A percentile compares a stretch with the other conserved stretches of the same genome.
Conservation (phyloP, 139 green algal genomes). For the Helicosporidium sp. region DNA sequence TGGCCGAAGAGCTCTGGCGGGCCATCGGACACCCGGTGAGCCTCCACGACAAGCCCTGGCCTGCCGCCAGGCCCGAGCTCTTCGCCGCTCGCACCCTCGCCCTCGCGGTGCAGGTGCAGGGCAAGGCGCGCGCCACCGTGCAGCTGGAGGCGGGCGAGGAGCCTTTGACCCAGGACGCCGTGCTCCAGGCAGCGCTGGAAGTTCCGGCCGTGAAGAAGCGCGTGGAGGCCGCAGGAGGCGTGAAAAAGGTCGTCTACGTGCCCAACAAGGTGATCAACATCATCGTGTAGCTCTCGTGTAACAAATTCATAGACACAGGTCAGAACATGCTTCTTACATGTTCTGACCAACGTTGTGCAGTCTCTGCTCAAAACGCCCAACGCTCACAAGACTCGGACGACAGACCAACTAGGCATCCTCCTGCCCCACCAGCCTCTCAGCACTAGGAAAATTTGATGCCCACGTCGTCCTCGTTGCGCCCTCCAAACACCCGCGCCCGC, state of each 20-base stretch:
- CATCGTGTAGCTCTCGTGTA: constrained; percentile 42
- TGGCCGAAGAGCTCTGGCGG: constrained; percentile 78
- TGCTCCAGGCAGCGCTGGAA: constrained; percentile 37
- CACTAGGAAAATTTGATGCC: constrained; percentile 46
- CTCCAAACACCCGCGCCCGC: constrained; percentile 44
- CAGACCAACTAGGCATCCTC: too few relatives aligned
- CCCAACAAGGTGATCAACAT: constrained; percentile 86
- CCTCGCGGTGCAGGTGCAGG: constrained; percentile 74
- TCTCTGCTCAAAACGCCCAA: too few relatives aligned
- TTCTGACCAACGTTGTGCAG: too few relatives aligned
- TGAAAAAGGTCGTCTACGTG: constrained; percentile 90
- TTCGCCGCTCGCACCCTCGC: constrained; percentile 61
- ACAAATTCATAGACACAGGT: too few relatives aligned
- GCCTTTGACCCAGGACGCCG: constrained; percentile 43
- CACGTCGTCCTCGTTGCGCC: constrained; percentile 30
- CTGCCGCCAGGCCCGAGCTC: constrained; percentile 40
- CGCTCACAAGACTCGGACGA: too few relatives aligned
- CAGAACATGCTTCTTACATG: too few relatives aligned
- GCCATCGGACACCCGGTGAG: constrained; percentile 35
- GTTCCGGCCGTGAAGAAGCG: constrained; percentile 32
- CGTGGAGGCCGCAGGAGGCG: constrained; percentile 59
- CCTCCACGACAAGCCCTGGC: constrained; percentile 71
- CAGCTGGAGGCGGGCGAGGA: constrained; percentile 45
- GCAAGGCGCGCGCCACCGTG: constrained; percentile 73
- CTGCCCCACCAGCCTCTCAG: not conserved